Percentiles rank a stretch among this genome's conserved stretches.
Evolutionary conservation across 805 yeast species (phyloP).

Genomic region (Henningerozyma blattae): DNA sequence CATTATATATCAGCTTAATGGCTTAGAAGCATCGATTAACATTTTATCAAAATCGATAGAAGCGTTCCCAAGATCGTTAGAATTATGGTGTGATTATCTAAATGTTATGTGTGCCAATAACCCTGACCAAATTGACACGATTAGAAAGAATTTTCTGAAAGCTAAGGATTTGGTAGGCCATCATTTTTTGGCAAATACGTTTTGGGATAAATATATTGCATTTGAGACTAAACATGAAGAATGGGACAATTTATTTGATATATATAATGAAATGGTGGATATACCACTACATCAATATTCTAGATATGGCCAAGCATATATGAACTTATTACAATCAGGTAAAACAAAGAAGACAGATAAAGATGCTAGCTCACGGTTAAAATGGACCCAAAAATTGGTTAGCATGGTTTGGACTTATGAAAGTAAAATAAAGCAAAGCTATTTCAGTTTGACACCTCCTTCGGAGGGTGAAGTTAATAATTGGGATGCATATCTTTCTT

Average conservation of each 20-base stretch:
- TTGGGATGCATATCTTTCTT: constrained; percentile 57
- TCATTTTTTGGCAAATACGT: constrained; percentile 63
- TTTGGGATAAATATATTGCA: constrained; percentile 73
- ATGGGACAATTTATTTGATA: constrained; percentile 27
- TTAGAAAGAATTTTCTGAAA: constrained; percentile 33
- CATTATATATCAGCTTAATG: constrained; percentile 43
- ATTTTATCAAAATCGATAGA: constrained; percentile 34
- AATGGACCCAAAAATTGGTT: constrained; percentile 39
- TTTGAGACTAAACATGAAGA: constrained; percentile 37
- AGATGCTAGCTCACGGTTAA: constrained; percentile 32
- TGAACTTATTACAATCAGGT: constrained; percentile 17
- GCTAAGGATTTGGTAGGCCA: constrained; percentile 46
- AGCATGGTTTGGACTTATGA: constrained; percentile 64
- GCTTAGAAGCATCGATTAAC: constrained; percentile 37
- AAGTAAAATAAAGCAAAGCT: constrained; percentile 42
- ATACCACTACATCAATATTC: constrained; percentile 85
- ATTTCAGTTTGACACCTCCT: constrained; percentile 40
- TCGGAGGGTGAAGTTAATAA: constrained; percentile 30
- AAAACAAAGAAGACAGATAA: constrained; percentile 30
- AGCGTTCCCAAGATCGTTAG: constrained; percentile 46
- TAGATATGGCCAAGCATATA: constrained; percentile 46
- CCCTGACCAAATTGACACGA: constrained; percentile 20
- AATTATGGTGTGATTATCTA: constrained; percentile 57
- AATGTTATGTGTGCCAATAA: constrained; percentile 36
- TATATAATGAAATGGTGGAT: constrained; percentile 34